A percentile compares a stretch with the other conserved stretches of the same genome.
These are phyloP conservation scores for Pseudogymnoascus sp. DNA, from an alignment of 2,329 filamentous ascomycete species.

Conservation along the genomic window DNA sequence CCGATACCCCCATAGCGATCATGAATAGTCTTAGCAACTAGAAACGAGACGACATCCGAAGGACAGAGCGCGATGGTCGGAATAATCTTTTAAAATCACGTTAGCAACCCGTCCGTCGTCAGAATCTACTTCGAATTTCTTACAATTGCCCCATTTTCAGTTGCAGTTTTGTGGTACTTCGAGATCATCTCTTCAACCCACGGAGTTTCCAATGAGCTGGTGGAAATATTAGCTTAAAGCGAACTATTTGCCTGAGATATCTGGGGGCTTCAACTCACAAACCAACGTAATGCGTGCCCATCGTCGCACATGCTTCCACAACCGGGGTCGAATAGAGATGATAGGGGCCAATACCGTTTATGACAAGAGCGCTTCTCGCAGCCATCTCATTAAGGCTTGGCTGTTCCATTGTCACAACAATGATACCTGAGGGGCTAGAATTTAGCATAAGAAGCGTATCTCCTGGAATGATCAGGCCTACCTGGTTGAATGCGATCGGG, in stretches of 20 bases:
- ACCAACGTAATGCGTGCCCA: slow-evolving; percentile 63
- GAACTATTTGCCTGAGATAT: not conserved
- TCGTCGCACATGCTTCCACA: slow-evolving; percentile 57
- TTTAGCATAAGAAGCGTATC: not conserved
- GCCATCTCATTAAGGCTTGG: slow-evolving; percentile 14
- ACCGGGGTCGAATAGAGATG: slow-evolving; percentile 58
- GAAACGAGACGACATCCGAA: slow-evolving; percentile 12
- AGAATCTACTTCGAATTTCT: not conserved
- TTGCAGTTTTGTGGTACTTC: slow-evolving; percentile 13
- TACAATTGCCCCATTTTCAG: slow-evolving; percentile 13
- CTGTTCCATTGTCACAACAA: slow-evolving; percentile 14
- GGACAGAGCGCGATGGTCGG: slow-evolving; percentile 13
- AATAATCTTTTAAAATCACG: slow-evolving; percentile 11
- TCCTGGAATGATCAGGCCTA: slow-evolving; percentile 27
- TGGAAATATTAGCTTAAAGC: not conserved
- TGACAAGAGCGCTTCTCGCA: slow-evolving; percentile 44
- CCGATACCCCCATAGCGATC: not conserved
- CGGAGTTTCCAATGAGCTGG: slow-evolving; percentile 16
- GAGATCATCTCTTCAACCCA: slow-evolving; percentile 17
- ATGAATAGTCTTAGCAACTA: slow-evolving; percentile 10
- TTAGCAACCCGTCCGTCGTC: not conserved
- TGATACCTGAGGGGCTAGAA: not conserved
- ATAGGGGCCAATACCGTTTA: slow-evolving; percentile 59
- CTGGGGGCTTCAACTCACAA: slow-evolving; percentile 32
- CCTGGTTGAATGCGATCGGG: slow-evolving; percentile 50